Evolutionary conservation across 169 alveolate species (phyloP), one percentile per base, ranked within the genome.

Genomic region (Plasmodium ovale): DNA sequence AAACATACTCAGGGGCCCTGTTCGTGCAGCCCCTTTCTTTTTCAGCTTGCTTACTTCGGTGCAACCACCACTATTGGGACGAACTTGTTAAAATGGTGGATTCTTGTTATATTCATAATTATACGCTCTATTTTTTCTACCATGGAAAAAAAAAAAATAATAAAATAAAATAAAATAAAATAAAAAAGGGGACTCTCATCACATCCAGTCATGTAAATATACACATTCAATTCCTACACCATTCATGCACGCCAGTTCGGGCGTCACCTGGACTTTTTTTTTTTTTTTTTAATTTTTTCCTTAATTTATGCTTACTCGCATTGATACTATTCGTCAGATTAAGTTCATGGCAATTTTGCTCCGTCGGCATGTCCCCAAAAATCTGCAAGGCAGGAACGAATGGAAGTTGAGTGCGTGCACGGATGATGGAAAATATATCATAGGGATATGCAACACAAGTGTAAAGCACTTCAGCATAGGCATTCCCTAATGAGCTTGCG

Each of bases 21-120:
- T 21, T 31, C 51, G 35, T 25, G 23, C 21, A 44, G 6, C 0
- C 23, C 21, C 54, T 59, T 23, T 67, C 16, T 25, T 59, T 31
- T 10, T 42, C 21, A 10, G 9, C 33, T 16, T 19, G 65, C 72
- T 79, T 79, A 79, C 89, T 79, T 79, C 23, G 89, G 82, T 19
- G 89, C 60, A 67, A 79, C 82, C 9, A 79, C 51, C 19, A 79
- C 89, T 60, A 79, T 29, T 0, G 89, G 89, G n/a, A 79, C 82
- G 25, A 33, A 79, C 27, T 79, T 64, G 29, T 79, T 64, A 33
- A 65, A 64, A 49, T 79, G 89, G 29, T 79, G 82, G 33, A 79
- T 49, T 69, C 79, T 79, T 10, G 64, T 79, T 42, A 79, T 21
- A 59, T 79, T 79, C 62, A 35, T 51, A 51, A 79, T 79, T 9